phyloP scores from a whole-genome alignment of 805 yeast genomes.

The Ogataea salicorniae region DNA sequence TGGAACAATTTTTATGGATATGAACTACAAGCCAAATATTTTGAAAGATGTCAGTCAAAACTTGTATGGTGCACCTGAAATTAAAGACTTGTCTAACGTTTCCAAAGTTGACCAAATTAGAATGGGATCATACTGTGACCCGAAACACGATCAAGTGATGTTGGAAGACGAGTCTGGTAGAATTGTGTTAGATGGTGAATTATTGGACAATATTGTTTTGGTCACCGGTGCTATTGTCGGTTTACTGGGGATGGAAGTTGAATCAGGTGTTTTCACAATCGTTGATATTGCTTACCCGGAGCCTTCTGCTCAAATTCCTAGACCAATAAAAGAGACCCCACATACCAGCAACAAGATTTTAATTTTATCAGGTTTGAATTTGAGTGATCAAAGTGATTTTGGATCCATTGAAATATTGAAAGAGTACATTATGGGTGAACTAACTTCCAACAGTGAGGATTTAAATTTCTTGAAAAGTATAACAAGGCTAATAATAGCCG shows the following conservation, averaged over 20 bases:
- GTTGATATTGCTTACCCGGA: constrained; percentile 75
- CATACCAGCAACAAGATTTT: constrained; percentile 46
- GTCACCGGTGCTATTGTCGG: constrained; percentile 92
- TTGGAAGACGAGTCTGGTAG: constrained; percentile 94
- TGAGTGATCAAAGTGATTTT: constrained; percentile 41
- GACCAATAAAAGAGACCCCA: constrained; percentile 15
- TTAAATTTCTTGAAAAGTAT: constrained; percentile 22
- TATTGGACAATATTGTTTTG: constrained; percentile 51
- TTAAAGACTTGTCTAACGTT: constrained; percentile 11
- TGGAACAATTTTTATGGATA: constrained; percentile 82
- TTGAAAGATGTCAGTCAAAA: constrained; percentile 70
- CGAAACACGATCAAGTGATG: constrained; percentile 55
- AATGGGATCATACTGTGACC: constrained; percentile 46
- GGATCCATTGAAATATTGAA: constrained; percentile 51
- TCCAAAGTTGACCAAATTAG: constrained; percentile 26
- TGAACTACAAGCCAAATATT: constrained; percentile 81
- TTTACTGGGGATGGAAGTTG: constrained; percentile 77
- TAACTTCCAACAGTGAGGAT: constrained; percentile 29
- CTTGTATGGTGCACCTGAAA: constrained; percentile 45
- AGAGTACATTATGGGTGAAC: constrained; percentile 68
- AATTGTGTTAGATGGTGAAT: constrained; percentile 62
- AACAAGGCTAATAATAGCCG: constrained; percentile 61
- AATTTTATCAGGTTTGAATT: constrained; percentile 68
- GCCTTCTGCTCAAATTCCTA: constrained; percentile 48
- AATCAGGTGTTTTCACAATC: constrained; percentile 78